These are phyloP conservation scores for Colletotrichum tanaceti DNA, from an alignment of 2,329 filamentous ascomycete species.

Conservation along the genomic window DNA sequence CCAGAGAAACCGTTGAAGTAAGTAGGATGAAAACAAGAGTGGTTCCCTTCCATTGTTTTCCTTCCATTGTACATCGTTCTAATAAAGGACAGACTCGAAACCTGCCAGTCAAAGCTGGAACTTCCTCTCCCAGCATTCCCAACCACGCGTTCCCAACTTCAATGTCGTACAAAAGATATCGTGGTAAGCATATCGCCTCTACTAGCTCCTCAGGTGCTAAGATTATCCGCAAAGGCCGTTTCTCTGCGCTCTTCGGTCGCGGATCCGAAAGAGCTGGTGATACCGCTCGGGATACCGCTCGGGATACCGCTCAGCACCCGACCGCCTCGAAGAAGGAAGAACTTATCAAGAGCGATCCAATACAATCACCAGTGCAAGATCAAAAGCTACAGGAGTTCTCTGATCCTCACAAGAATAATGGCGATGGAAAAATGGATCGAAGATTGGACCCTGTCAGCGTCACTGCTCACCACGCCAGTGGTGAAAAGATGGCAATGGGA, in stretches of 20 bases:
- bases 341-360: neutral
- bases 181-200: neutral
- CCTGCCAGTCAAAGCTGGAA: neutral
- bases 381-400: neutral
- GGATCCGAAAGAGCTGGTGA: neutral
- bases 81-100: conserved; percentile 1
- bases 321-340: neutral
- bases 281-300: neutral
- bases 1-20: neutral
- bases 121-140: neutral
- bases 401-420: neutral
- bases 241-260: conserved; percentile 25
- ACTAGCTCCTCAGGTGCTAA: neutral
- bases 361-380: neutral
- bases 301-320: neutral
- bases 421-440: neutral
- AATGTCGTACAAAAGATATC: conserved; percentile 16
- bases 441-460: neutral
- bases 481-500: neutral
- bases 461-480: neutral
- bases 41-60: neutral
- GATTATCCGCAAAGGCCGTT: conserved; percentile 9
- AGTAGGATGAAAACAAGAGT: neutral
- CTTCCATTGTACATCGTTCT: conserved; percentile 7
- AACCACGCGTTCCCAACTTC: neutral